Evolutionary conservation across 805 yeast genomes (phyloP), one percentile per base, ranked within the genome.

Genomic region (Monosporozyma siamensis): DNA sequence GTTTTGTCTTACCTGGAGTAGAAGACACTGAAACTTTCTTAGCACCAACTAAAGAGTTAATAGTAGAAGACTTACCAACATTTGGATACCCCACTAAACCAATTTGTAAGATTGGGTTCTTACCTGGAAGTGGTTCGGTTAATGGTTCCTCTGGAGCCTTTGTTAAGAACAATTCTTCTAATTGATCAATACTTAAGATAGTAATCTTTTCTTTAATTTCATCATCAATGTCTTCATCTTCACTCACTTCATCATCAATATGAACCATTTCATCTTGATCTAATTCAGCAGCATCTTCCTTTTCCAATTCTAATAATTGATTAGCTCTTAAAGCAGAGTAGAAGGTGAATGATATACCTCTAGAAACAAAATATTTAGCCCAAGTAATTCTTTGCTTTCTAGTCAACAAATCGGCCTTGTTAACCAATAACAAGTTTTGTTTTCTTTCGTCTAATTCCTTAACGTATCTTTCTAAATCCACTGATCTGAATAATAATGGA

Each of bases 41-140:
- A 15, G 97, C 79, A 11, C 98, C 98, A 37, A 90, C 92, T 34
- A 92, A 70, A 0, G 98, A 97, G 63, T 92, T 92, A 55, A 92
- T 92, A 2, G 97, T 92, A n/a, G 97, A 89, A 2, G 97, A 92
- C 60, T 86, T 86, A 68, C 95, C 95, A 40, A 82, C 90, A 61
- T 90, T 92, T 31, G 99, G 99, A 62, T 92, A 92, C 26, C 99
- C 99, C 17, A 92, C 98, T 50, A 92, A 72, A 46, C 99, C 99
- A 50, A 92, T 87, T 59, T 88, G 94, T 41, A 85, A 68, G 47
- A 81, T 70, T 27, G 77, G 74, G 14, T 78, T 78, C 48, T 71
- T 73, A 1, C 80, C 83, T 25, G 75, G 75, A 3, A 69, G 66
- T 25, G 80, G 77, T 35, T 70, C 66, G 7, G 72, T 63, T 34